Evolutionary conservation across 2,329 filamentous ascomycete species (phyloP), one percentile per base, ranked within the genome.

Genomic region (Colletotrichum destructivum): DNA sequence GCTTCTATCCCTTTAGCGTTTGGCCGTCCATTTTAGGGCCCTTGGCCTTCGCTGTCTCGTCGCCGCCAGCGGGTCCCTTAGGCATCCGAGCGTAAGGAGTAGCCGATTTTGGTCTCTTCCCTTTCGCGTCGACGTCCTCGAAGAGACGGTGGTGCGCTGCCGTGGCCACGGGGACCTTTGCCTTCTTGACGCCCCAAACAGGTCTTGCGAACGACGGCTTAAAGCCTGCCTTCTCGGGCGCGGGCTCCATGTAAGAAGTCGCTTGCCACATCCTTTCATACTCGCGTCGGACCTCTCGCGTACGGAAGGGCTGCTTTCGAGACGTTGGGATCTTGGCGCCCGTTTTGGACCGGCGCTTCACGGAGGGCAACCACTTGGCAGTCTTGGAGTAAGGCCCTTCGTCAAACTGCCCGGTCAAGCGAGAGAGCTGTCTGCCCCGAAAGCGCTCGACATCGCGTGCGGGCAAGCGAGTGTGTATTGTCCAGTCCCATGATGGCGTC

Each of bases 231-330:
- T 26, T 15, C 6, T 15, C 40, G 42, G 15, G 2, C 75, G 56
- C 80, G 21, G 57, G 76, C 40, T 82, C 77, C 77, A 88, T 82
- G 12, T 79, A 83, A 0, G 88, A 78, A 2, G 84, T 84, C 68
- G 84, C 75, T 69, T 81, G 76, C 87, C 86, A 89, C 1, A 85
- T 75, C 40, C 79, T 78, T 4, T 75, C 76, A 73, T 90, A 89
- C 21, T 88, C 76, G 42, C 88, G 84, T 12, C 83, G 82, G 77
- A 88, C 84, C 69, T 81, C 81, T 55, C 88, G 82, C 11, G 78
- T 71, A 2, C 81, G 23, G 16, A 44, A 55, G 61, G 23, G 61
- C 23, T 13, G 46, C 18, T 35, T 13, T 46, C 12, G 40, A 16
- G 15, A 13, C n/a, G 9, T 7, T 12, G 26, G 9, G 7, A 13